Conservation (phyloP, 139 green algal genomes). For the Chlamydomonas sp. region DNA sequence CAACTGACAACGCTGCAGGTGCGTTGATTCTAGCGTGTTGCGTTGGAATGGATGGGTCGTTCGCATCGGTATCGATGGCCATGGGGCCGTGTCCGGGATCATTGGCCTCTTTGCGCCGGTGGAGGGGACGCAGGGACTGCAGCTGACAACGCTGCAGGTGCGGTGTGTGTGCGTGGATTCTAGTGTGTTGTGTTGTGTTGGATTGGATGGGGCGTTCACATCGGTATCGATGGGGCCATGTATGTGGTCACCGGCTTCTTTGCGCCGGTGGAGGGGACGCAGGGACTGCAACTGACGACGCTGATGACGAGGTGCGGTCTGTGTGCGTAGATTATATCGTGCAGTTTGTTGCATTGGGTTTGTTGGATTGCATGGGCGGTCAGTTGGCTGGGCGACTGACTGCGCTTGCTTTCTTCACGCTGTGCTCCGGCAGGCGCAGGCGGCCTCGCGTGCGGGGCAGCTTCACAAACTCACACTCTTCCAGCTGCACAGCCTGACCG, state of each 20-base stretch:
- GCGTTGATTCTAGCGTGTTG: not conserved
- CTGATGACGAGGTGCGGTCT: too few species aligned
- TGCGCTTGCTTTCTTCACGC: too few species aligned
- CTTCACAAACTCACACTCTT: too few species aligned
- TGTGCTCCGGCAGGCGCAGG: too few species aligned
- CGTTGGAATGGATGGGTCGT: not conserved
- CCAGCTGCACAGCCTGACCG: too few species aligned
- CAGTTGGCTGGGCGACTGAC: too few species aligned
- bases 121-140: not conserved
- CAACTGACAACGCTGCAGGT: conserved; percentile 27
- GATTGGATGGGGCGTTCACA: not conserved
- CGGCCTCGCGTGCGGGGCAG: too few species aligned
- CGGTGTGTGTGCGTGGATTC: too few species aligned
- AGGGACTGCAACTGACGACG: conserved; percentile 7
- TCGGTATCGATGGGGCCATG: conserved; percentile 40
- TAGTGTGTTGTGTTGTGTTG: not conserved
- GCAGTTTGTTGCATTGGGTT: too few species aligned
- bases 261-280: conserved; percentile 21
- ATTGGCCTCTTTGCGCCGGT: conserved; percentile 64
- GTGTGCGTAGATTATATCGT: too few species aligned
- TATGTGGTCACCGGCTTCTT: conserved; percentile 69
- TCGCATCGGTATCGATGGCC: too few species aligned
- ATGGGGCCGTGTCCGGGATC: conserved; percentile 48
- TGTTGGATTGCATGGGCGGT: too few species aligned
- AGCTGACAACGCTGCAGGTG: conserved; percentile 27